These are phyloP conservation scores for Pogostemon cablin DNA, from an alignment of 257 asterid genomes.

Conservation along the genomic window DNA sequence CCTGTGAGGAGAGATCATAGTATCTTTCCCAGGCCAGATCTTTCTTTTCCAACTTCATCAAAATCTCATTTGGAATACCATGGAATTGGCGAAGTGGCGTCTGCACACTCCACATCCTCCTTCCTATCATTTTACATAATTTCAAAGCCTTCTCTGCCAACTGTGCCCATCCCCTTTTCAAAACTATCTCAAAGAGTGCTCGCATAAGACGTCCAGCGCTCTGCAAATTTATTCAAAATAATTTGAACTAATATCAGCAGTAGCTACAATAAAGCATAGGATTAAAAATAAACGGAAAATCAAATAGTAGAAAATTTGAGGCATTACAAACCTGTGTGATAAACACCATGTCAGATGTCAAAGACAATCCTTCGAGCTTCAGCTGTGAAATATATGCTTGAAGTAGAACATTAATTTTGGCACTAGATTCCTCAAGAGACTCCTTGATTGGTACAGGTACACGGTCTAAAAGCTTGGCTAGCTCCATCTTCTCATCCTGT, in stretches of 20 bases:
- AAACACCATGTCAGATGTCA: slow-evolving; percentile 65
- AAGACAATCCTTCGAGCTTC: slow-evolving; percentile 66
- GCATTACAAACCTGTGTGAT: slow-evolving; percentile 53
- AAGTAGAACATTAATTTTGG: slow-evolving; percentile 62
- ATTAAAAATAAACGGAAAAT: background rate
- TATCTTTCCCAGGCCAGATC: slow-evolving; percentile 71
- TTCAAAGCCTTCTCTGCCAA: slow-evolving; percentile 62
- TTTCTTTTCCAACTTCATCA: slow-evolving; percentile 64
- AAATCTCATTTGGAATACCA: slow-evolving; percentile 57
- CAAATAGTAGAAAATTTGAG: slow-evolving; percentile 14
- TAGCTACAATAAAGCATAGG: background rate
- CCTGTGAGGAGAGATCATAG: slow-evolving; percentile 60
- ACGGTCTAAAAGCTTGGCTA: slow-evolving; percentile 63
- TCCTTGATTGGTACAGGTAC: slow-evolving; percentile 66
- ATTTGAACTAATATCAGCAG: background rate
- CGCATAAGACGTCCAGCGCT: slow-evolving; percentile 72
- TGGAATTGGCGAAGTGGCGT: slow-evolving; percentile 67
- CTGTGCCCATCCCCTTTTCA: slow-evolving; percentile 74
- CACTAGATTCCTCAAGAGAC: slow-evolving; percentile 66
- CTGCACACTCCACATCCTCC: slow-evolving; percentile 70
- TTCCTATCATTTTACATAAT: slow-evolving; percentile 62
- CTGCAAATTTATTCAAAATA: slow-evolving; percentile 36
- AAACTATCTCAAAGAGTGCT: slow-evolving; percentile 59
- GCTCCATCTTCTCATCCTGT: slow-evolving; percentile 67
- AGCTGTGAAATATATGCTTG: slow-evolving; percentile 68